Conservation (phyloP, 1,284 basidiomycete species). For the Cryptococcus wingfieldii region DNA sequence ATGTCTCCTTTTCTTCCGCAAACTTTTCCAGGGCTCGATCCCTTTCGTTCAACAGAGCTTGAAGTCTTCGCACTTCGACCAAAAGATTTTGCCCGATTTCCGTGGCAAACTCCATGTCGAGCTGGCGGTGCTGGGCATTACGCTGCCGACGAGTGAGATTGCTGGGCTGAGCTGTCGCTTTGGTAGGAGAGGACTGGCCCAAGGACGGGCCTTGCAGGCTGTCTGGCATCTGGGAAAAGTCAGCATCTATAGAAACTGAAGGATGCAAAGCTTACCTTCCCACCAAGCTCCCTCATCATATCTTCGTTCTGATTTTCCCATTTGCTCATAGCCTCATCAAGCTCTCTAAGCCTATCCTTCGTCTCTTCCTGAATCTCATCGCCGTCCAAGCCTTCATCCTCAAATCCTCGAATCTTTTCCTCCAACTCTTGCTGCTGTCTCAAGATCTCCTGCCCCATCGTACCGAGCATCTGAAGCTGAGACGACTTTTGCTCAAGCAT, state of each 20-base stretch:
- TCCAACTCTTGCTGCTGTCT: slow-evolving; percentile 87
- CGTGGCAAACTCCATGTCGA: slow-evolving; percentile 77
- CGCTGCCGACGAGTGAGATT: slow-evolving; percentile 46
- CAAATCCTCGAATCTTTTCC: slow-evolving; percentile 72
- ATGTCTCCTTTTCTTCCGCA: slow-evolving; percentile 76
- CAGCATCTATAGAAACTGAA: not conserved
- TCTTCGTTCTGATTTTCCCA: slow-evolving; percentile 83
- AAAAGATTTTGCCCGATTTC: slow-evolving; percentile 89
- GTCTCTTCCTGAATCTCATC: slow-evolving; percentile 55
- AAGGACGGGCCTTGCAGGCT: slow-evolving; percentile 5
- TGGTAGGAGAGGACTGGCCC: slow-evolving; percentile 5
- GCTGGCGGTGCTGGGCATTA: slow-evolving; percentile 48
- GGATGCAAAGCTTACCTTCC: slow-evolving; percentile 55
- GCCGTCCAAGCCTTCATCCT: slow-evolving; percentile 58
- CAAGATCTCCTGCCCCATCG: slow-evolving; percentile 83
- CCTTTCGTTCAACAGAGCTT: slow-evolving; percentile 77
- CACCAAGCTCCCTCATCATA: slow-evolving; percentile 64
- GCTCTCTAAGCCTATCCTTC: slow-evolving; percentile 65
- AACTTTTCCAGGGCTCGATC: slow-evolving; percentile 82
- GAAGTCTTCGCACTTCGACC: slow-evolving; percentile 80
- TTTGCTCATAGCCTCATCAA: slow-evolving; percentile 66
- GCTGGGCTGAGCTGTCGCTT: slow-evolving; percentile 29
- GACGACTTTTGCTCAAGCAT: slow-evolving; percentile 82
- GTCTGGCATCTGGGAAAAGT: slow-evolving; percentile 11
- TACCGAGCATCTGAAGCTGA: slow-evolving; percentile 82